Conservation (phyloP, 495 filamentous ascomycete species). For the Xylaria telfairii region DNA sequence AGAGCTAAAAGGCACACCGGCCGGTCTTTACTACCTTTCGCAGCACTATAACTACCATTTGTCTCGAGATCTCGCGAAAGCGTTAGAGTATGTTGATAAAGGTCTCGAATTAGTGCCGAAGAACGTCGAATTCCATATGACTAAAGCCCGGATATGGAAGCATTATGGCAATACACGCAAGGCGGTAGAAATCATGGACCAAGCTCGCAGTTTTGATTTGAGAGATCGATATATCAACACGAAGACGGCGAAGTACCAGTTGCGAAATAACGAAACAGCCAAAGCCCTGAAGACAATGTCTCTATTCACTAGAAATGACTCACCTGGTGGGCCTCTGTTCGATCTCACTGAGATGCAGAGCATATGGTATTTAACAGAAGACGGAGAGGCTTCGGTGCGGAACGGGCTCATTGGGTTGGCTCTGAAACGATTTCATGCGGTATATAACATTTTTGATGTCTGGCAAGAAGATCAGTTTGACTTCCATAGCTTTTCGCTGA, state of each 20-base stretch:
- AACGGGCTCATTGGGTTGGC: conserved; percentile 84
- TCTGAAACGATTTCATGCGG: conserved; percentile 84
- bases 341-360: conserved; percentile 99
- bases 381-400: conserved; percentile 86
- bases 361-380: conserved; percentile 95
- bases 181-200: conserved; percentile 87
- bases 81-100: conserved; percentile 81
- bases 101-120: conserved; percentile 77
- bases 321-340: conserved; percentile 82
- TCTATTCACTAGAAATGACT: conserved; percentile 88
- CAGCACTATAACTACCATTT: conserved; percentile 96
- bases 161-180: conserved; percentile 81
- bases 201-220: conserved; percentile 81
- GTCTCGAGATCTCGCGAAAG: conserved; percentile 82
- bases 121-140: conserved; percentile 92
- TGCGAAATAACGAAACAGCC: conserved; percentile 90
- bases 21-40: conserved; percentile 88
- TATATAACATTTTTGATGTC: conserved; percentile 91
- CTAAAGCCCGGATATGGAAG: conserved; percentile 93
- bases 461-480: conserved; percentile 99
- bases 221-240: conserved; percentile 98
- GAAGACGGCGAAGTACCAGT: conserved; percentile 95
- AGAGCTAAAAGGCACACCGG: conserved; percentile 72
- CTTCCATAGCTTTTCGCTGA: conserved; percentile 94
- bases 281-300: conserved; percentile 86